Evolutionary conservation across 169 alveolate genomes (phyloP).

Genomic region (Eimeria acervulina): DNA sequence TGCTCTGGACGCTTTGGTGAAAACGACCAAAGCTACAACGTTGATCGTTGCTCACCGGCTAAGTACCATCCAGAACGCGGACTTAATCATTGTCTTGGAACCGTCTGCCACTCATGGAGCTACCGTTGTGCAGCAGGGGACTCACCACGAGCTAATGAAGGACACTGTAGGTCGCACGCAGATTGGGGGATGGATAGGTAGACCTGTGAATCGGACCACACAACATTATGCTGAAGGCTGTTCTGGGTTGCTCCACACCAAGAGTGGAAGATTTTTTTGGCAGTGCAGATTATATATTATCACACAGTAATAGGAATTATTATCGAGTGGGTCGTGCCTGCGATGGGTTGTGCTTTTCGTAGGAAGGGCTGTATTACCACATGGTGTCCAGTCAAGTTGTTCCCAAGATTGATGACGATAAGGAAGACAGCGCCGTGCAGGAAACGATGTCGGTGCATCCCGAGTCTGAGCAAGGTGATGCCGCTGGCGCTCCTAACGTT

Average conservation of each 20-base stretch:
- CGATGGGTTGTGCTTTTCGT: background rate
- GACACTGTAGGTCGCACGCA: conserved; percentile 23
- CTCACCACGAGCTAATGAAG: conserved; percentile 88
- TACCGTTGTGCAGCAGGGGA: conserved; percentile 88
- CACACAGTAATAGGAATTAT: too few relatives aligned
- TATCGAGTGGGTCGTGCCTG: background rate
- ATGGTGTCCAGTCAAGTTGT: conserved; percentile 57
- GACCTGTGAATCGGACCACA: background rate
- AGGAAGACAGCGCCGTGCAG: background rate
- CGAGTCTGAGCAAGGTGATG: background rate
- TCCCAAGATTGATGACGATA: background rate
- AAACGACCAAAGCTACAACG: conserved; percentile 86
- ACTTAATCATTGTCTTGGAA: conserved; percentile 90
- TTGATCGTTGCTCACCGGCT: conserved; percentile 96
- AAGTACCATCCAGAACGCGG: conserved; percentile 92
- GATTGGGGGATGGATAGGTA: background rate
- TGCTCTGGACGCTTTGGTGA: conserved; percentile 81
- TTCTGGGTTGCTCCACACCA: background rate
- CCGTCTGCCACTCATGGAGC: conserved; percentile 57
- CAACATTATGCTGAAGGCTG: background rate
- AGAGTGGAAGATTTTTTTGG: background rate
- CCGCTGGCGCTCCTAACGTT: background rate
- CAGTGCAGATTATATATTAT: too few relatives aligned
- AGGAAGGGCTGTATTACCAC: conserved; percentile 70
- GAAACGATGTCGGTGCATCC: background rate